These are phyloP conservation scores for Thermochaetoides thermophila DNA, from an alignment of 495 filamentous ascomycete genomes.

Conservation along the genomic window DNA sequence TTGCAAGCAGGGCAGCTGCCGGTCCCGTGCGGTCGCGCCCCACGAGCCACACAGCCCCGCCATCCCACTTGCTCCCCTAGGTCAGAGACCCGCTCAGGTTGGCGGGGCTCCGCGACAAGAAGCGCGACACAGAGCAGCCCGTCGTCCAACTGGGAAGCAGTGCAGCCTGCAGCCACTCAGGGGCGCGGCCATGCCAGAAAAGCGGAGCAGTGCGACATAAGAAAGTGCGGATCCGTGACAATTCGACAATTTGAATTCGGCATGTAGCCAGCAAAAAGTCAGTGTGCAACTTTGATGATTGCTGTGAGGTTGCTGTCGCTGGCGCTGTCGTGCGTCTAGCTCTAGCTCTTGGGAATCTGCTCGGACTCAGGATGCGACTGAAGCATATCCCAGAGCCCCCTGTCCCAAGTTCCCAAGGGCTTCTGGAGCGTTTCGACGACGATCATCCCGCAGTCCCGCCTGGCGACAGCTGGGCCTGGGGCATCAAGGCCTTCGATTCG, in stretches of 20 bases:
- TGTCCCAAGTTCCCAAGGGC: conserved; percentile 1
- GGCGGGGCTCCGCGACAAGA: no score
- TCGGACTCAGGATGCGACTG: no score
- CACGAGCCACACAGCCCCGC: conserved; percentile 6
- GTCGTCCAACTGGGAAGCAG: conserved; percentile 11
- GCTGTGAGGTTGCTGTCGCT: no score
- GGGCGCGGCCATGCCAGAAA: neutral
- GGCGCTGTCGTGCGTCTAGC: no score
- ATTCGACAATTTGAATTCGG: no score
- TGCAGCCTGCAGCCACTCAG: conserved; percentile 4
- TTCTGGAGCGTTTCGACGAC: conserved; percentile 11
- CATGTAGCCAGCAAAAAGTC: no score
- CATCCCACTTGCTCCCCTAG: no score
- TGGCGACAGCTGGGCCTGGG: no score
- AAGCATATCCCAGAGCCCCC: neutral
- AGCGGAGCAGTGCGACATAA: conserved; percentile 8
- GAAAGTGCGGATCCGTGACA: conserved; percentile 6
- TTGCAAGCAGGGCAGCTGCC: conserved; percentile 6
- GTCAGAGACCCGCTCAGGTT: no score
- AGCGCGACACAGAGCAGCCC: conserved; percentile 17
- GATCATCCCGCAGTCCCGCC: no score
- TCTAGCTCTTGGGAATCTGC: no score
- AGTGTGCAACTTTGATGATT: no score
- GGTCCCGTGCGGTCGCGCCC: neutral
- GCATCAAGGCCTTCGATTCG: conserved; percentile 5